Percentiles rank a stretch among this genome's conserved stretches.
Evolutionary conservation across 2,329 filamentous ascomycete species (phyloP).

Genomic region (Ophiostoma australiae): DNA sequence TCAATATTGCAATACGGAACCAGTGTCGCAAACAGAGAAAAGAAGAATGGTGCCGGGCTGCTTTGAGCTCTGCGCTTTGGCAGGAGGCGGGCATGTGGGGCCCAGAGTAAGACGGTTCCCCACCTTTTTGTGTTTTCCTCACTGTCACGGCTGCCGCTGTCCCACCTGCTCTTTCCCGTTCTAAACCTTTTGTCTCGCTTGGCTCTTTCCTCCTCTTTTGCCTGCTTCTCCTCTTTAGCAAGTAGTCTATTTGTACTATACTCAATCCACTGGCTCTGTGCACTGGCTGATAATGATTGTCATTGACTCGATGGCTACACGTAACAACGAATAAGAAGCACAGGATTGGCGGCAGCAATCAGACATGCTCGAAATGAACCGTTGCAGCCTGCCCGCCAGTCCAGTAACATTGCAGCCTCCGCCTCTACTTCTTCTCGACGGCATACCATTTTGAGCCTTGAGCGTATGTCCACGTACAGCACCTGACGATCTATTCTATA

Average conservation of each 20-base stretch:
- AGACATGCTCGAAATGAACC: background rate
- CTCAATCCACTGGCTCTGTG: background rate
- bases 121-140: background rate
- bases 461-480: background rate
- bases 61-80: background rate
- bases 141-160: background rate
- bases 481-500: background rate
- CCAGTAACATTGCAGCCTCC: background rate
- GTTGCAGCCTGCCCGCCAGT: background rate
- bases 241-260: background rate
- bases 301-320: slow-evolving; percentile 1
- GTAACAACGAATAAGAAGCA: slow-evolving; percentile 1
- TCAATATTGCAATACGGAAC: background rate
- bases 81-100: background rate
- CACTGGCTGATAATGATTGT: background rate
- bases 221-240: background rate
- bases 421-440: background rate
- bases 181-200: background rate
- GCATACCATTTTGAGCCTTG: slow-evolving; percentile 3
- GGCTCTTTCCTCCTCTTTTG: background rate
- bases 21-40: background rate
- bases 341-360: background rate
- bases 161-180: background rate
- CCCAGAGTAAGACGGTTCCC: background rate
- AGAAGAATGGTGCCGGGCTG: background rate